phyloP scores from a whole-genome alignment of 208 protist genomes.

The Trypanosomatidae sp. region DNA sequence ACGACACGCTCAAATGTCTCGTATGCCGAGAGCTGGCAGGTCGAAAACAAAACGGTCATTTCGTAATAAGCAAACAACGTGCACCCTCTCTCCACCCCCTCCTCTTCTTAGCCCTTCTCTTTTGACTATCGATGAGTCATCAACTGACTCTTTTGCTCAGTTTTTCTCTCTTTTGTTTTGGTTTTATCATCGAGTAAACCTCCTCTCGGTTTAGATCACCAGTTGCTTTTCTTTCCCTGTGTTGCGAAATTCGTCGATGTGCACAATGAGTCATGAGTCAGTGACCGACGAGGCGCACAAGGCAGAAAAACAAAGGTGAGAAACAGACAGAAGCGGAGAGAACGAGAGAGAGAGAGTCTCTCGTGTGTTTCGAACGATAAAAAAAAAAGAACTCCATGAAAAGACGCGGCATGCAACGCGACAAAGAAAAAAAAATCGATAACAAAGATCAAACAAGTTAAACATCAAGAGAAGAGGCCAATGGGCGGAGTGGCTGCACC shows the following conservation, averaged over 20 bases:
- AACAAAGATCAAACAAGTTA: neutral
- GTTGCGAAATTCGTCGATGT: neutral
- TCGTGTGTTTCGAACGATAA: neutral
- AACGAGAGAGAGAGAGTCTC: slow-evolving; percentile 10
- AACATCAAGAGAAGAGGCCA: neutral
- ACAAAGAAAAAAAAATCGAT: neutral
- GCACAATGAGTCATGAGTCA: neutral
- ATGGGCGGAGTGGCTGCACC: neutral
- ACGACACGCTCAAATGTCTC: neutral
- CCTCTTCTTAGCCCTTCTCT: neutral
- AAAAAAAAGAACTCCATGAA: slow-evolving; percentile 14
- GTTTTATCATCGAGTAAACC: neutral
- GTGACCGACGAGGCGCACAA: neutral
- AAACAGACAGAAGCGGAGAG: slow-evolving; percentile 5
- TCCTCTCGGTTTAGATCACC: neutral
- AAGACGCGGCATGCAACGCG: neutral
- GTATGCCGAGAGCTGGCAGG: neutral
- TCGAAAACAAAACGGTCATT: neutral
- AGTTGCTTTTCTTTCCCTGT: neutral
- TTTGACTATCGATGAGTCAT: neutral
- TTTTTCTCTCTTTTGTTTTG: too few species aligned
- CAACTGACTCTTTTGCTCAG: neutral
- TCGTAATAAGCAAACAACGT: neutral
- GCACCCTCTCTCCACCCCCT: too few species aligned
- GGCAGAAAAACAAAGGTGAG: slow-evolving; percentile 1